Percentiles rank a stretch among this genome's conserved stretches.
Conservation (phyloP, 1,139 yeast species). For the Saccharomycopsis hybrid region DNA sequence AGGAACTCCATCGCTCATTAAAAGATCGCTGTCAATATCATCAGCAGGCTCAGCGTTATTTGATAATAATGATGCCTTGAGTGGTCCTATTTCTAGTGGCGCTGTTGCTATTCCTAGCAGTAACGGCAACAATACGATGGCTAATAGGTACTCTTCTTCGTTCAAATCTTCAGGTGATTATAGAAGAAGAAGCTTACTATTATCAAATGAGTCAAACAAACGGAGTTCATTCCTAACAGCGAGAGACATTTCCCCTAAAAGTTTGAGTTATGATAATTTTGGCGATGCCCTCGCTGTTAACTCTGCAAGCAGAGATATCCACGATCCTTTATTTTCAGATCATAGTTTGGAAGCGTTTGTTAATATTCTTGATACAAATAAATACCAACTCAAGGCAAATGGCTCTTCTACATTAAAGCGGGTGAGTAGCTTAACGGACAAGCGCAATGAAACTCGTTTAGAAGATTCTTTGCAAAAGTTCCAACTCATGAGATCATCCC, state of each 20-base stretch:
- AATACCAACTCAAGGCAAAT: constrained; percentile 7
- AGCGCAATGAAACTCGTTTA: not conserved
- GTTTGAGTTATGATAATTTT: constrained; percentile 9
- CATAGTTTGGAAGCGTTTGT: constrained; percentile 11
- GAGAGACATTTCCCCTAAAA: not conserved
- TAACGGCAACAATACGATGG: too few species aligned
- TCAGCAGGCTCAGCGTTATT: too few species aligned
- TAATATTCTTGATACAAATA: constrained; percentile 7
- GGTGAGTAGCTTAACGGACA: too few species aligned
- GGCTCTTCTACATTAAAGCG: not conserved
- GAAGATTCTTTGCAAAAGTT: constrained; percentile 6
- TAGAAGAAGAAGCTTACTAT: not conserved
- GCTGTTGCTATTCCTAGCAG: too few species aligned
- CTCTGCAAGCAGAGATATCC: not conserved
- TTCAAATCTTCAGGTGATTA: not conserved
- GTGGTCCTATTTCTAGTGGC: too few species aligned
- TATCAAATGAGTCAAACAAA: not conserved
- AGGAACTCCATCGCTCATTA: not conserved
- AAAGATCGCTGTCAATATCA: too few species aligned
- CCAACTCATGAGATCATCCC: constrained; percentile 2
- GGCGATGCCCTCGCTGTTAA: not conserved
- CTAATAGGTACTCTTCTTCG: constrained; percentile 4
- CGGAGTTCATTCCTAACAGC: not conserved
- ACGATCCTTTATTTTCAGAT: constrained; percentile 8
- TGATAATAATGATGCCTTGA: too few species aligned